phyloP scores from a whole-genome alignment of 305 asterid species.

The Lippia alba region DNA sequence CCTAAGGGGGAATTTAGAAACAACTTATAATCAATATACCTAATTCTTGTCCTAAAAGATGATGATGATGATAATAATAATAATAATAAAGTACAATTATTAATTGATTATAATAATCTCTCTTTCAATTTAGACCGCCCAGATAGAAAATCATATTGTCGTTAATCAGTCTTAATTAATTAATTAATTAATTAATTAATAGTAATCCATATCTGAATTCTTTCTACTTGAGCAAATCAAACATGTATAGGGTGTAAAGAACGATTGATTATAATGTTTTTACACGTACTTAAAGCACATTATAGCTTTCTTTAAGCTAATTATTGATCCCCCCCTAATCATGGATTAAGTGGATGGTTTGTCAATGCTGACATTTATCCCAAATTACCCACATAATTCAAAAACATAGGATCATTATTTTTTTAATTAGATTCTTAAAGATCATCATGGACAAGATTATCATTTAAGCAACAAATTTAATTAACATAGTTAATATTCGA shows the following conservation, averaged over 20 bases:
- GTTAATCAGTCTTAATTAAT: constrained; percentile 8
- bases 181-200: constrained; percentile 18
- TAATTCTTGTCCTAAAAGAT: constrained; percentile 8
- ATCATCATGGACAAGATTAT: constrained; percentile 25
- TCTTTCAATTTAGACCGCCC: constrained; percentile 25
- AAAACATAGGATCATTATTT: constrained; percentile 4
- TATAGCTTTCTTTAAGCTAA: constrained; percentile 25
- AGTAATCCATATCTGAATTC: constrained; percentile 16
- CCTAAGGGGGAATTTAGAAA: no score
- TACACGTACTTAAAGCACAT: constrained; percentile 44
- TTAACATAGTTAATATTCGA: neutral
- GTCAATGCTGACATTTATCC: constrained; percentile 33
- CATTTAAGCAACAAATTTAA: constrained; percentile 30
- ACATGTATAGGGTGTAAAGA: neutral
- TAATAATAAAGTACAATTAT: no score
- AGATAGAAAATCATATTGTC: neutral
- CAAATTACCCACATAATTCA: constrained; percentile 16
- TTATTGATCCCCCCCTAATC: constrained; percentile 27
- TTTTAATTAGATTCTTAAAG: constrained; percentile 7
- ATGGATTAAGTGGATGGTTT: constrained; percentile 35
- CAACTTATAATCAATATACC: neutral
- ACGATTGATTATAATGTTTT: constrained; percentile 24
- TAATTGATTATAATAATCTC: neutral
- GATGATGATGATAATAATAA: no score
- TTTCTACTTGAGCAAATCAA: neutral